Evolutionary conservation across 306 rosid genomes (phyloP), one percentile per base, ranked within the genome.

Genomic region (Oemleria cerasiformis): DNA sequence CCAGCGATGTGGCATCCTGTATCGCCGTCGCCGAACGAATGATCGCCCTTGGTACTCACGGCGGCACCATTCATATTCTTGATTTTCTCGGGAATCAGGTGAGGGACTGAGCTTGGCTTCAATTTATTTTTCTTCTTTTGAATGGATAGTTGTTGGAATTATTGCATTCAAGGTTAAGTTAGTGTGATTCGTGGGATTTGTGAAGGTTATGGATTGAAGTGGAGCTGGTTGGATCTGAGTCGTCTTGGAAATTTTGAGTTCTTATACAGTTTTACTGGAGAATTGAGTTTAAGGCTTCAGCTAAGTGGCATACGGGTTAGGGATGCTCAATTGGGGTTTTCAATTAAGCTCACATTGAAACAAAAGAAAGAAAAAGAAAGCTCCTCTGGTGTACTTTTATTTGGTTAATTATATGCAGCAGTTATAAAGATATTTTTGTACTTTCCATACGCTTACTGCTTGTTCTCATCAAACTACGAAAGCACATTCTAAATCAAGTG

Each of bases 51-150:
- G 99, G 99, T 23, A 91, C 99, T 19, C 91, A 85, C 14, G 91
- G 85, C 55, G 99, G 99, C 79, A 76, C 91, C 44, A 83, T 94
- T 75, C 92, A 86, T 58, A 94, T 94, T 68, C 96, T 94, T 40
- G 97, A 94, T 82, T 94, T 94, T 84, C 97, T 94, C 50, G 99
- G 99, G 14, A 94, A 94, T 80, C 99, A 94, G 97, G 97, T 94
- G 9, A 36, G 79, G 49, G 1, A 5, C 54, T 49, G 51, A 69
- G 76, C 67, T 61, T 41, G 51, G 41, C 43, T 56, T 70, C 19
- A 42, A 25, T 70, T 70, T 41, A 23, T 69, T 20, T 38, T 19
- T 7, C 12, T 17, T 61, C 8, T 36, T 61, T 39, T n/a, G 45
- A 61, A 36, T 61, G 9, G 15, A 5, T 61, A 17, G 21, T 19